Percentiles rank a stretch among this genome's conserved stretches.
These are phyloP conservation scores for Pythium phragmiticola DNA, from an alignment of 352 stramenopile genomes.

Conservation along the genomic window DNA sequence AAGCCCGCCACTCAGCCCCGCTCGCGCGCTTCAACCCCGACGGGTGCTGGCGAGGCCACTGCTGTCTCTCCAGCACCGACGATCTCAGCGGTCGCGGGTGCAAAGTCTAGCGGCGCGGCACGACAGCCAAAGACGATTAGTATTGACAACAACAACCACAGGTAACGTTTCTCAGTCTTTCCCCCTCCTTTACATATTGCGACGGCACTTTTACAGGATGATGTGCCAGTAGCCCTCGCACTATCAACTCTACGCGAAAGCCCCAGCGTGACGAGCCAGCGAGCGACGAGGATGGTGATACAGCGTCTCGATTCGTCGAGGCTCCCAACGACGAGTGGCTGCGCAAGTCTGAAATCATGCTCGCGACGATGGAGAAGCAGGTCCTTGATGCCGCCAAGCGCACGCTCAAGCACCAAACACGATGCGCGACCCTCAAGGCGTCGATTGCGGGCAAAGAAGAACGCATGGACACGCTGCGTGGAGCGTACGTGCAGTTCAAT, in stretches of 20 bases:
- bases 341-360: constrained; percentile 18
- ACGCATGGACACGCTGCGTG: constrained; percentile 20
- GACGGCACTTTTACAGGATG: not conserved
- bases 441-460: constrained; percentile 27
- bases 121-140: not conserved
- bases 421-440: constrained; percentile 28
- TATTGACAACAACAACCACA: constrained; percentile 9
- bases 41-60: not conserved
- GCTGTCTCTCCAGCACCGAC: not conserved
- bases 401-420: constrained; percentile 43
- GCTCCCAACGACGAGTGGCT: constrained; percentile 16
- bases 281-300: constrained; percentile 21
- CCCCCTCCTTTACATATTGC: no score
- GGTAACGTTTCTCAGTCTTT: not conserved
- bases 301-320: constrained; percentile 7
- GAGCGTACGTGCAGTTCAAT: constrained; percentile 15
- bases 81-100: not conserved
- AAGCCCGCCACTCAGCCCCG: constrained; percentile 4
- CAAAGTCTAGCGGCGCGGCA: not conserved
- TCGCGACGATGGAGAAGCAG: constrained; percentile 27
- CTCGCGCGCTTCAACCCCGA: constrained; percentile 12
- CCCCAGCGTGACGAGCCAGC: constrained; percentile 5
- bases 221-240: constrained; percentile 6
- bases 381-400: constrained; percentile 23
- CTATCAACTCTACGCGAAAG: not conserved